These are phyloP conservation scores for Mallotus repandus DNA, from an alignment of 441 rosid species.

Conservation along the genomic window DNA sequence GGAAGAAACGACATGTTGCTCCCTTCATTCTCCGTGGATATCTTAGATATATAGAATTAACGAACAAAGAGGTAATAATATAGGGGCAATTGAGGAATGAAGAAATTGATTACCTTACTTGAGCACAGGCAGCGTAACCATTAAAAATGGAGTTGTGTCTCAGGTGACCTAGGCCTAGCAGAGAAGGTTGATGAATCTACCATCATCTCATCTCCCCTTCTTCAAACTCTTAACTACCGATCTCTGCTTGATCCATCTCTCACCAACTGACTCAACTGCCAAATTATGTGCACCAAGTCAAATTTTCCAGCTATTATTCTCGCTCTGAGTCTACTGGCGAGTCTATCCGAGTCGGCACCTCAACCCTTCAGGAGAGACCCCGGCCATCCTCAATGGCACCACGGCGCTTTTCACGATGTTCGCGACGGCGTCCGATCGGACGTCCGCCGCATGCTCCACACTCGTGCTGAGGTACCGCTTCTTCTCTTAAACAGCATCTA, in stretches of 20 bases:
- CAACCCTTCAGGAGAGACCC: conserved; percentile 87
- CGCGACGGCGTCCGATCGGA: conserved; percentile 80
- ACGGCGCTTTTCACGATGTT: conserved; percentile 93
- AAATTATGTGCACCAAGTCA: conserved; percentile 22
- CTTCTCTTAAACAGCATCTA: not conserved
- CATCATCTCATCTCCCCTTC: no score
- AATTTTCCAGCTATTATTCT: conserved; percentile 11
- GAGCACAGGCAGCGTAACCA: not conserved
- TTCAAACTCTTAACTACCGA: no score
- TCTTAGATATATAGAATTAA: no score
- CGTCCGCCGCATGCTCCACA: conserved; percentile 88
- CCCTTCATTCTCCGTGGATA: no score
- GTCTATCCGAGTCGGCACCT: conserved; percentile 51
- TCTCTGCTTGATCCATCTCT: not conserved
- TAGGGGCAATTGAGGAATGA: conserved; percentile 3
- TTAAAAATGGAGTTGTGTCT: not conserved
- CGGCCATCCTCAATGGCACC: conserved; percentile 97
- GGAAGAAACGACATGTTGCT: no score
- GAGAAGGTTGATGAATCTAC: not conserved
- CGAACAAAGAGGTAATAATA: no score
- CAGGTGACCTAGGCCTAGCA: conserved; percentile 3
- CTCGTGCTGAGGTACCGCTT: conserved; percentile 86
- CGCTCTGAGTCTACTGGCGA: conserved; percentile 42
- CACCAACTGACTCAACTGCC: not conserved
- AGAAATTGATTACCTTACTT: not conserved